Evolutionary conservation across 805 yeast genomes (phyloP), one percentile per base, ranked within the genome.

Genomic region (Sugiyamaella boreocaroliniensis): DNA sequence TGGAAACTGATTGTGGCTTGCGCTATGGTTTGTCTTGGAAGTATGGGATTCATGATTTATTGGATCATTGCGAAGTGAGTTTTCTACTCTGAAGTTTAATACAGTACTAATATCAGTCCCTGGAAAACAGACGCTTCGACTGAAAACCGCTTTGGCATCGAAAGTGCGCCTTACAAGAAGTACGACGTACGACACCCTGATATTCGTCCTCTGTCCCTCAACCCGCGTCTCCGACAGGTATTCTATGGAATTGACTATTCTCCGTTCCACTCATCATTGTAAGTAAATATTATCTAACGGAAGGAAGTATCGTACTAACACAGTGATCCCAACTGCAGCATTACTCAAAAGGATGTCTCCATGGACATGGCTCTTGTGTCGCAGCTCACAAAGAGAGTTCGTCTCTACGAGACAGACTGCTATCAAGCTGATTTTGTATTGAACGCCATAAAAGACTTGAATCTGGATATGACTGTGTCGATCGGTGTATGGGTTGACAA

Each of bases 381-480:
- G 0, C 78, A 73, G 29, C 73, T 83, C 0, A 84, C 90, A 0
- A 73, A 75, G 0, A 76, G 80, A 55, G 64, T 85, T 9, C 70
- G 83, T 57, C 73, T 79, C 1, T 81, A 79, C 57, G 85, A 86
- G 0, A 76, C 81, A 50, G 85, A 80, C 56, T 83, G 89, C 57
- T 64, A 74, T 37, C 88, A 83, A 61, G 75, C 77, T 0, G 76
- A 72, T 11, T 64, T 67, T 37, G 76, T 82, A 11, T 65, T 85
- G 45, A 76, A 77, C 10, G 77, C 87, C 0, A 77, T 85, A 10
- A 63, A 68, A 41, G 72, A 71, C 2, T 64, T 81, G 49, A 68
- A 76, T 15, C 63, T 83, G 42, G 76, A 82, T 54, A 71, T 83
- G 73, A 77, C 82, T 0, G 58, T 85, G 19, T 66, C 85, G 0